phyloP scores from a whole-genome alignment of 2,329 filamentous ascomycete species.

The Cordyceps militaris region DNA sequence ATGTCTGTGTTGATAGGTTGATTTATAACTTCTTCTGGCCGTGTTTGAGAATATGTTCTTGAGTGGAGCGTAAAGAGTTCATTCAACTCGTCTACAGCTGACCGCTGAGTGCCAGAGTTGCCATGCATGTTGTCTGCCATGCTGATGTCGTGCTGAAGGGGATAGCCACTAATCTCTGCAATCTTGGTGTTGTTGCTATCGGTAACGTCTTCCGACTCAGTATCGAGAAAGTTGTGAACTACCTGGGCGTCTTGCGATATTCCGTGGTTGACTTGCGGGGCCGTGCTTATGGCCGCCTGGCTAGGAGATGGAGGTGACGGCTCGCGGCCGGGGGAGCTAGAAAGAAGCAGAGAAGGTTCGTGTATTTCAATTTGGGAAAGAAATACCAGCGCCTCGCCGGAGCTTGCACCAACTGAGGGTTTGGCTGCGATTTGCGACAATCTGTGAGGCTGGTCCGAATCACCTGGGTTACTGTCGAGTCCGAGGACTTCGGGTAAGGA shows the following conservation, averaged over 20 bases:
- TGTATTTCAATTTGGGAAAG: not conserved
- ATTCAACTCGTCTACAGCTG: slow-evolving; percentile 12
- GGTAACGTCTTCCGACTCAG: slow-evolving; percentile 13
- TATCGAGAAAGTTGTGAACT: slow-evolving; percentile 15
- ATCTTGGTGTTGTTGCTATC: slow-evolving; percentile 15
- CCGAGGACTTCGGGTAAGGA: not conserved
- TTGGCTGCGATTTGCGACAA: not conserved
- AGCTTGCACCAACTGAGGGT: not conserved
- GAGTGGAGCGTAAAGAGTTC: slow-evolving; percentile 10
- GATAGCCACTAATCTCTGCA: not conserved
- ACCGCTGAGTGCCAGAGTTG: not conserved
- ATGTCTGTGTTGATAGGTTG: not conserved
- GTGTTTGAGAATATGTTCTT: not conserved
- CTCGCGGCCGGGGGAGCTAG: not conserved
- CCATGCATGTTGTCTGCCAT: not conserved
- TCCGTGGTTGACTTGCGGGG: not conserved
- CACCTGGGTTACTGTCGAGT: not conserved
- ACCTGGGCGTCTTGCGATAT: slow-evolving; percentile 24
- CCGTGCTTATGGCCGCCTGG: not conserved
- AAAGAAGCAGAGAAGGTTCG: not conserved
- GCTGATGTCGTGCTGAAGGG: not conserved
- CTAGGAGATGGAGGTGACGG: not conserved
- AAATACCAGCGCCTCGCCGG: not conserved
- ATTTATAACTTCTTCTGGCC: not conserved
- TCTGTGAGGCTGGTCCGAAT: not conserved